Base-by-base conservation (phyloP, 2,329 filamentous ascomycete genomes). In the Colletotrichum graminicola region DNA sequence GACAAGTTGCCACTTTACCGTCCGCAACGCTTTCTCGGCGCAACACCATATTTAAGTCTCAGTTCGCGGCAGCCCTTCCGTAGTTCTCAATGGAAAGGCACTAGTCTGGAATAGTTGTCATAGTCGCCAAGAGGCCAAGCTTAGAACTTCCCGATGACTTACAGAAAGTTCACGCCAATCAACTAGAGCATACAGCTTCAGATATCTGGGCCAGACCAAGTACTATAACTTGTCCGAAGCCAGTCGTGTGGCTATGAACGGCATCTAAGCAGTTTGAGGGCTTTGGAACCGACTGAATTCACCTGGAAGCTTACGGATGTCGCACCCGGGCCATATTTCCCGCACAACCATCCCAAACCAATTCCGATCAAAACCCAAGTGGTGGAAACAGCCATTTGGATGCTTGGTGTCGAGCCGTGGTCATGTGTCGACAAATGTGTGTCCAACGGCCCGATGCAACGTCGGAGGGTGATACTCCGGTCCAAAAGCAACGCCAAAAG, bases 391-490 rank as follows among this genome's bases (percentile, higher is more conserved):
- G 10, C 21, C 12, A 26, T 16, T 36, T 12, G 36, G 60, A 29
- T 49, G 0, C 39, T n/a, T 41, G 54, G 59, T 69, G 51, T 34
- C 39, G 32, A 60, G 23, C 57, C 59, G 32, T 56, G 29, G 69
- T 72, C 69, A 69, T 69, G 66, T 64, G 65, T 14, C 41, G n/a
- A 49, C 10, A 56, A 32, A 32, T 32, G 26, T 47, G 23, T 23
- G 49, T 55, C 69, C 69, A 39, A 56, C 52, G 47, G 54, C 41
- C 66, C 59, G 65, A 64, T 72, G 69, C 69, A 68, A 72, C 65
- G 59, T 64, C 69, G 69, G 69, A 72, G 47, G 65, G 54, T 49
- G 18, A 23, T 36, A 54, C 66, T 72, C 69, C 69, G 69, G 54
- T 41, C n/a, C 16, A 54, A 54, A 14, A 21, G 18, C 29, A 21